Evolutionary conservation across 179 eudicot genomes (phyloP).

Genomic region (Silene noctiflora): DNA sequence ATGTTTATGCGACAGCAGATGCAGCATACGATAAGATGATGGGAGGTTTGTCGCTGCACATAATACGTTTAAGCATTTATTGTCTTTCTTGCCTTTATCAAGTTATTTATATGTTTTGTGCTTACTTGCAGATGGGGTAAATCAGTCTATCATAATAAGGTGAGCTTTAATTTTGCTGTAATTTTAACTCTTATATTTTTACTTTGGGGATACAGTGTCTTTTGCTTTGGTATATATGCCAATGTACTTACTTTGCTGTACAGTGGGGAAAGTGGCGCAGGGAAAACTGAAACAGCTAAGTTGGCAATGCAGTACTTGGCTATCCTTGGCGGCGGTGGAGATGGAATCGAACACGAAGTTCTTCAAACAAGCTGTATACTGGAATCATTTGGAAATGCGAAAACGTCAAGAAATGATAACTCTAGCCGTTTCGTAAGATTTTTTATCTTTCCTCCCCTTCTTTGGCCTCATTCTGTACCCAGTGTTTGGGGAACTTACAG

Average conservation of each 20-base stretch:
- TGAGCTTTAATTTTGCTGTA: slow-evolving; percentile 28
- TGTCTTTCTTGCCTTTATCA: background rate
- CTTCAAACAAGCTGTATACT: slow-evolving; percentile 69
- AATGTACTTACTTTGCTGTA: slow-evolving; percentile 17
- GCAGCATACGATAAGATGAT: slow-evolving; percentile 79
- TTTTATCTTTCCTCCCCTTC: slow-evolving; percentile 1
- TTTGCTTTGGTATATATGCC: background rate
- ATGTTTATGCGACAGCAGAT: slow-evolving; percentile 79
- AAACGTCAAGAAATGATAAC: slow-evolving; percentile 79
- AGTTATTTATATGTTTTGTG: slow-evolving; percentile 4
- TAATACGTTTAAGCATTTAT: slow-evolving; percentile 7
- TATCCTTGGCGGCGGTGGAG: slow-evolving; percentile 68
- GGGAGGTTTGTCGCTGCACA: slow-evolving; percentile 48
- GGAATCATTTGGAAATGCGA: slow-evolving; percentile 96
- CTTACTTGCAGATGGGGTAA: slow-evolving; percentile 64
- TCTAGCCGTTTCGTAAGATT: slow-evolving; percentile 81
- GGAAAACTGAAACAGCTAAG: slow-evolving; percentile 95
- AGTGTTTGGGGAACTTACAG: background rate
- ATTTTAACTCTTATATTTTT: background rate
- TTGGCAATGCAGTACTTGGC: slow-evolving; percentile 89
- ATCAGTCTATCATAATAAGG: slow-evolving; percentile 92
- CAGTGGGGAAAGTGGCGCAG: slow-evolving; percentile 99
- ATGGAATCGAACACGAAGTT: slow-evolving; percentile 60
- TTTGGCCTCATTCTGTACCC: background rate
- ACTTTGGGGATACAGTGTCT: background rate